Evolutionary conservation across 2,329 filamentous ascomycete genomes (phyloP), one percentile per base, ranked within the genome.

Genomic region (Chalara sp.): DNA sequence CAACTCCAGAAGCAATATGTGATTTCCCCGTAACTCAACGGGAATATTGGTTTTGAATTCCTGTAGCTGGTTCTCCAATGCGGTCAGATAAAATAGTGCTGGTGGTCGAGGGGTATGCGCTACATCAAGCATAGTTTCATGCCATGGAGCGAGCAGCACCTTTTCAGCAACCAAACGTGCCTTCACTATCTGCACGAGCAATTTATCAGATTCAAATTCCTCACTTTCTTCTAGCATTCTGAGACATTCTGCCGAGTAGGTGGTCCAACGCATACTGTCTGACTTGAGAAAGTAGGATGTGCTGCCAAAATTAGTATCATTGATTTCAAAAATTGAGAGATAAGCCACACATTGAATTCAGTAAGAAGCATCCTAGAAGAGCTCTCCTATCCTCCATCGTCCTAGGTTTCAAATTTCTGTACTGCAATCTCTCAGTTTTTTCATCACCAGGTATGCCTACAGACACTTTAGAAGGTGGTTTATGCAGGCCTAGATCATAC

Each of bases 111-210:
- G 33, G 13, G 10, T 13, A 37, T 13, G 30, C n/a, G 37, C 42
- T 42, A 5, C 29, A 28, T 53, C 21, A 37, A n/a, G 6, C 8
- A n/a, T 32, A 5, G 48, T 8, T 7, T 28, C 40, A 7, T 35
- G n/a, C 47, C 51, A 53, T 32, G 47, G 47, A 13, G 41, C 10
- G 39, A 46, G 42, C 41, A 21, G 28, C 11, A 53, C 30, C 32
- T 44, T 46, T 49, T 53, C 47, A 29, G 47, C 46, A 28, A 53
- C 43, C 8, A 42, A 42, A 12, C 43, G 47, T 4, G 49, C 13
- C 33, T 53, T 53, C 28, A 50, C 43, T 28, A 53, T 7, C 31
- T 53, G 51, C 7, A 47, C 51, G 11, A 53, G 46, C n/a, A 53
- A 37, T 30, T 29, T 13, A 39, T 53, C 51, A 21, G 51, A 49